Conservation (phyloP, 495 filamentous ascomycete species). For the Trichoderma virens region DNA sequence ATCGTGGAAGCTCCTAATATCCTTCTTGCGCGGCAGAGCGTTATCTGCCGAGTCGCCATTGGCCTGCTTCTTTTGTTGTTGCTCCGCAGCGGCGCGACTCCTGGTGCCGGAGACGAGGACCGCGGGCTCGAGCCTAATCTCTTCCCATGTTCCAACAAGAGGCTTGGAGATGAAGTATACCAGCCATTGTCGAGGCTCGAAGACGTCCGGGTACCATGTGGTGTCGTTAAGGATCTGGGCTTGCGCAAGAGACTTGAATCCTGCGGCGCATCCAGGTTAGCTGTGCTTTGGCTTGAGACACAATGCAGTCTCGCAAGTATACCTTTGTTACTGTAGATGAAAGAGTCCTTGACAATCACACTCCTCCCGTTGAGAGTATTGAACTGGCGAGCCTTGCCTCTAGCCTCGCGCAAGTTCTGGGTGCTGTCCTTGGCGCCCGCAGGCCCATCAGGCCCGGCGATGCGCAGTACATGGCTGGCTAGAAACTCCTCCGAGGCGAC, state of each 20-base stretch:
- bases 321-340: slow-evolving; percentile 96
- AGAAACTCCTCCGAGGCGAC: slow-evolving; percentile 88
- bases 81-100: slow-evolving; percentile 22
- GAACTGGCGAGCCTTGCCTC: slow-evolving; percentile 89
- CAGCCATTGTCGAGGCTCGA: slow-evolving; percentile 84
- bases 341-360: slow-evolving; percentile 88
- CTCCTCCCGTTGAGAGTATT: slow-evolving; percentile 88
- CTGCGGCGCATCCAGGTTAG: slow-evolving; percentile 33
- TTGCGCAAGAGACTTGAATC: slow-evolving; percentile 86
- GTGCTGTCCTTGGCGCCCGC: slow-evolving; percentile 57
- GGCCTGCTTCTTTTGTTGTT: slow-evolving; percentile 25
- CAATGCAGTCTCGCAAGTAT: slow-evolving; percentile 16
- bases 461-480: slow-evolving; percentile 90
- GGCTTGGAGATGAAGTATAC: slow-evolving; percentile 95
- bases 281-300: background rate
- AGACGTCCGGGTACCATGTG: slow-evolving; percentile 77
- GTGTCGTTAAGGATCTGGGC: slow-evolving; percentile 79
- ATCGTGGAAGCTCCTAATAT: slow-evolving; percentile 84
- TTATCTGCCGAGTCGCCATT: slow-evolving; percentile 25
- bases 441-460: slow-evolving; percentile 53
- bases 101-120: slow-evolving; percentile 39
- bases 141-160: slow-evolving; percentile 76
- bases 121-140: slow-evolving; percentile 57
- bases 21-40: slow-evolving; percentile 62
- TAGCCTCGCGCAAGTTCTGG: slow-evolving; percentile 74